Conservation (phyloP, 2,329 filamentous ascomycete genomes). For the Aspergillus sp. region DNA sequence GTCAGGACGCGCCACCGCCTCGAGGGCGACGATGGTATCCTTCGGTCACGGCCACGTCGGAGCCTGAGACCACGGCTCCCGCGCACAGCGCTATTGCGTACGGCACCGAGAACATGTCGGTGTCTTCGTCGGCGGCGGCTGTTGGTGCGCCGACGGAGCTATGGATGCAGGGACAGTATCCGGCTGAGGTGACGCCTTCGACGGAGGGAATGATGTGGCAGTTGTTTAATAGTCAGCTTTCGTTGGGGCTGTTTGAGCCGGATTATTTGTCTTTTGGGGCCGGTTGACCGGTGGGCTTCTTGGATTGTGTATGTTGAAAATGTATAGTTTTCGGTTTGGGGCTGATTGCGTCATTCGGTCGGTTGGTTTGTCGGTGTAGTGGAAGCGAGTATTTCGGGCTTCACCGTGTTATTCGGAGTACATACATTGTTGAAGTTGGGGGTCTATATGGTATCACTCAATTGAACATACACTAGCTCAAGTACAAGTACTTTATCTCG, state of each 20-base stretch:
- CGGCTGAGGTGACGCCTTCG: not conserved
- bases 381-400: not conserved
- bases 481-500: no score
- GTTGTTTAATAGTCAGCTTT: conserved; percentile 22
- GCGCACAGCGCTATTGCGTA: not conserved
- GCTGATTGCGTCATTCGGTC: not conserved
- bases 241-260: conserved; percentile 14
- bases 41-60: not conserved
- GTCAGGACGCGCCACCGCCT: not conserved
- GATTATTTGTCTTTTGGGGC: not conserved
- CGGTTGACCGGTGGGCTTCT: not conserved
- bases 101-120: not conserved
- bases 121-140: not conserved
- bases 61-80: not conserved
- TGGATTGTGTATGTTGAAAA: not conserved
- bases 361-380: not conserved
- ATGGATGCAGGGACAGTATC: not conserved
- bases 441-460: not conserved
- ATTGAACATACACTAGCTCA: no score
- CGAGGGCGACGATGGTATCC: not conserved
- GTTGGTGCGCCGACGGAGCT: not conserved
- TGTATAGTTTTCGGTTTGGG: not conserved
- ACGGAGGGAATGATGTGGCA: conserved; percentile 23
- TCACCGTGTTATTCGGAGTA: not conserved
- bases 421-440: not conserved